Base-by-base conservation (phyloP, 371 early-diverging fungal genomes). In the Saksenaea oblongispora region DNA sequence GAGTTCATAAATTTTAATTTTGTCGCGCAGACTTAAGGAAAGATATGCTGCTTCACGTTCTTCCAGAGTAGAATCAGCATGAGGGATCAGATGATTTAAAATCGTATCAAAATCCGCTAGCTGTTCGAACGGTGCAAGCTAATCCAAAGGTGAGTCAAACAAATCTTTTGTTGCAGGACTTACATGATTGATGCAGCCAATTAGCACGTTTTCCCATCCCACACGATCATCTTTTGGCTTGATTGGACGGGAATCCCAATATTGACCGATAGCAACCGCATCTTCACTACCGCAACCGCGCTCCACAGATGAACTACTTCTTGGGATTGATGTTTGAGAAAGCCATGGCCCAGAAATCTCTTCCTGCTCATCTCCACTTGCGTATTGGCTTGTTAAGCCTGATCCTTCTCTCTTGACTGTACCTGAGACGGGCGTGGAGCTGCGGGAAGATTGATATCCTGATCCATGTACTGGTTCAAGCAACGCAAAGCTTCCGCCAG, bases 171-270 rank as follows among this genome's bases (percentile, higher is more conserved):
- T 17, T 35, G 35, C 44, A 8, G 5, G 11, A 26, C 67, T 41
- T 72, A 80, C 80, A 61, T 82, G 76, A 63, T 82, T 73, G 7
- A 82, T 56, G 28, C 75, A 79, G 0, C 82, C 82, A 59, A 82
- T 77, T 51, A 82, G 63, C 2, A 74, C 73, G 66, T 77, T 71
- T 59, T 75, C 78, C 82, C 82, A 82, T 36, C 79, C 79, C 54
- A 69, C 59, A 13, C 82, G 67, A 41, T 82, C 77, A 47, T 75
- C 65, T 17, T 59, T 64, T 5, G 66, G 63, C 26, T 65, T 65
- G 1, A 82, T 70, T 0, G 72, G 66, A 15, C 69, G 67, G 26
- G 59, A 35, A 56, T 79, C 78, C 82, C 82, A 82, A 26, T 64
- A 63, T 5, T 51, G 17, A 26, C 76, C 67, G 51, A 77, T 60